Conservation (phyloP, 441 rosid species). For the Biscutella laevigata region DNA sequence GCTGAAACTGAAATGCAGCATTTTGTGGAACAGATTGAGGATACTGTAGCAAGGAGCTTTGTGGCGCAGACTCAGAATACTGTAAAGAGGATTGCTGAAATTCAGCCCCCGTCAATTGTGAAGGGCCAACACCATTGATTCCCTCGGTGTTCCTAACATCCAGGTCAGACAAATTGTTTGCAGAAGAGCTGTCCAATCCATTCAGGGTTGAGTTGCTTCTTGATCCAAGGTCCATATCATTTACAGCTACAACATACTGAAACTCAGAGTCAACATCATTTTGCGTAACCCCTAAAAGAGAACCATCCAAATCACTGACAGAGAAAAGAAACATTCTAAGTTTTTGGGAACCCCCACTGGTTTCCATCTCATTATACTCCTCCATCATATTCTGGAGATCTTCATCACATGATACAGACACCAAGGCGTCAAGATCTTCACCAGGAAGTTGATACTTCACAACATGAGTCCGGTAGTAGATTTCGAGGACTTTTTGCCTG, state of each 20-base stretch:
- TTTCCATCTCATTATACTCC: slow-evolving; percentile 60
- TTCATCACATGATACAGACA: too few relatives aligned
- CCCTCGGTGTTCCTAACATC: slow-evolving; percentile 26
- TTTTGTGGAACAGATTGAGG: slow-evolving; percentile 26
- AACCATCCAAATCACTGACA: slow-evolving; percentile 53
- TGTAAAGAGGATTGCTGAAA: slow-evolving; percentile 24
- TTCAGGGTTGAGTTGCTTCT: slow-evolving; percentile 26
- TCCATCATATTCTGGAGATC: too few relatives aligned
- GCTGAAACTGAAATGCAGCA: slow-evolving; percentile 32
- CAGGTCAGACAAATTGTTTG: slow-evolving; percentile 24
- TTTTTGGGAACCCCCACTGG: slow-evolving; percentile 44
- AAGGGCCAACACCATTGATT: slow-evolving; percentile 15
- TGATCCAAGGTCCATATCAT: slow-evolving; percentile 47
- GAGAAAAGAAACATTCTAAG: slow-evolving; percentile 74
- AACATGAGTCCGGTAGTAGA: slow-evolving; percentile 44
- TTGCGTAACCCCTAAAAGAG: slow-evolving; percentile 43
- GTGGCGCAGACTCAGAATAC: slow-evolving; percentile 35
- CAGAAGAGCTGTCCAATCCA: slow-evolving; percentile 23
- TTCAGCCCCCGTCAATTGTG: slow-evolving; percentile 13
- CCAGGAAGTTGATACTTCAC: slow-evolving; percentile 84
- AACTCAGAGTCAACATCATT: slow-evolving; percentile 59
- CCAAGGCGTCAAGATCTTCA: too few relatives aligned
- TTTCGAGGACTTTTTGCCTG: slow-evolving; percentile 47
- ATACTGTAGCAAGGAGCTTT: slow-evolving; percentile 30
- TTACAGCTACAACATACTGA: slow-evolving; percentile 74